A percentile compares a stretch with the other conserved stretches of the same genome.
These are phyloP conservation scores for Aspergillus versicolor DNA, from an alignment of 2,329 filamentous ascomycete species.

Conservation along the genomic window DNA sequence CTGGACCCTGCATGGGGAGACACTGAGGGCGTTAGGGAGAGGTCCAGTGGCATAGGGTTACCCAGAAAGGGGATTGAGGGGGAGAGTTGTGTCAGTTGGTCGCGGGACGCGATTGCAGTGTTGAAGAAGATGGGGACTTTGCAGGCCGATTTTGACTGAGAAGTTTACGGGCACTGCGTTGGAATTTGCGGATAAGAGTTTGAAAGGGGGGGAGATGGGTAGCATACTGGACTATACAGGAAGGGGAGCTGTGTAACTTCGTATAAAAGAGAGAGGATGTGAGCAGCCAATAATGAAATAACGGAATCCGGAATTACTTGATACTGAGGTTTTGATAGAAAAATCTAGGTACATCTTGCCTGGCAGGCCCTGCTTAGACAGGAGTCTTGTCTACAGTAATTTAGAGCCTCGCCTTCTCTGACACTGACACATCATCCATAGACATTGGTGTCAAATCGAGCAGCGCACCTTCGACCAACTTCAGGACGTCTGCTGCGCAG, in stretches of 20 bases:
- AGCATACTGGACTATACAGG: neutral
- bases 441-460: neutral
- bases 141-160: conserved; percentile 2
- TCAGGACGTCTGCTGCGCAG: neutral
- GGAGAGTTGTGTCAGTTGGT: conserved; percentile 14
- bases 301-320: too few species aligned
- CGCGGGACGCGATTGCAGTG: conserved; percentile 1
- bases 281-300: too few species aligned
- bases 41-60: neutral
- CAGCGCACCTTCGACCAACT: conserved; percentile 26
- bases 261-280: too few species aligned
- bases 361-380: too few species aligned
- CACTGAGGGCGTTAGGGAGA: neutral
- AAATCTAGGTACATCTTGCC: too few species aligned
- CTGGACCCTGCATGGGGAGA: neutral
- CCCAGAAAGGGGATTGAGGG: conserved; percentile 1
- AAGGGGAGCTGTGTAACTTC: too few species aligned
- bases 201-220: neutral
- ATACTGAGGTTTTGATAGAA: too few species aligned
- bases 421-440: neutral
- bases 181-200: conserved; percentile 2
- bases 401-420: neutral
- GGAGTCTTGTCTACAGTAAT: too few species aligned
- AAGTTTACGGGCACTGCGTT: conserved; percentile 5
- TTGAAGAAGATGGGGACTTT: neutral